phyloP scores from a whole-genome alignment of 495 filamentous ascomycete species.

The Tuber magnatum region DNA sequence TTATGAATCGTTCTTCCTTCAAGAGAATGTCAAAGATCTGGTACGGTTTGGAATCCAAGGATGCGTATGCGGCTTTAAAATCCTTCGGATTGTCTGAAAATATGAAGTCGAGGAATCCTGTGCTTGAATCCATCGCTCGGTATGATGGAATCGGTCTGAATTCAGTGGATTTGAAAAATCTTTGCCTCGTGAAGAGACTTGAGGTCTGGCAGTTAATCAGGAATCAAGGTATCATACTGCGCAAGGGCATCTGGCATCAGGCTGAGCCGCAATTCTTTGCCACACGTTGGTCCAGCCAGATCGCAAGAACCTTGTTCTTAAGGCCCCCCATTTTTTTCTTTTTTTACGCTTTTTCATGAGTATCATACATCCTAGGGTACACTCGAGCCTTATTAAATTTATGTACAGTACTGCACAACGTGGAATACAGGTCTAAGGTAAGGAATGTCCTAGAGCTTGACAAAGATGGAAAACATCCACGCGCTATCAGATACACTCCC shows the following conservation, averaged over 20 bases:
- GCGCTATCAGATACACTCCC: too few species aligned
- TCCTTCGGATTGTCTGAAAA: neutral
- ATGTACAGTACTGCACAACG: too few species aligned
- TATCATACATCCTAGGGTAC: too few species aligned
- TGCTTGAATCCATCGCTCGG: neutral
- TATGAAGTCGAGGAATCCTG: slow-evolving; percentile 13
- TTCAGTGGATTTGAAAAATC: neutral
- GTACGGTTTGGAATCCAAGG: slow-evolving; percentile 8
- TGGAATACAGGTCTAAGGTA: too few species aligned
- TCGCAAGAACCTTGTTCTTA: neutral
- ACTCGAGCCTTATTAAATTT: too few species aligned
- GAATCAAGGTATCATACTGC: neutral
- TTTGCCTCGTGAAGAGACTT: neutral
- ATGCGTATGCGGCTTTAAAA: slow-evolving; percentile 6
- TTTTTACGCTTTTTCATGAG: too few species aligned
- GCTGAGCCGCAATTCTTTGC: neutral
- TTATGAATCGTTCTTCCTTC: slow-evolving; percentile 7
- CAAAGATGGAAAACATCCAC: too few species aligned
- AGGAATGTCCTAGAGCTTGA: too few species aligned
- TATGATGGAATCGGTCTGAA: neutral
- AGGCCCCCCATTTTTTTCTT: neutral
- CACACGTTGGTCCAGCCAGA: neutral
- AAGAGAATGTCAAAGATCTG: slow-evolving; percentile 16
- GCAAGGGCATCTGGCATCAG: neutral
- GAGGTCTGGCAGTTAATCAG: neutral